Conservation (phyloP, 768 basidiomycete genomes). For the Podaxis sp. region DNA sequence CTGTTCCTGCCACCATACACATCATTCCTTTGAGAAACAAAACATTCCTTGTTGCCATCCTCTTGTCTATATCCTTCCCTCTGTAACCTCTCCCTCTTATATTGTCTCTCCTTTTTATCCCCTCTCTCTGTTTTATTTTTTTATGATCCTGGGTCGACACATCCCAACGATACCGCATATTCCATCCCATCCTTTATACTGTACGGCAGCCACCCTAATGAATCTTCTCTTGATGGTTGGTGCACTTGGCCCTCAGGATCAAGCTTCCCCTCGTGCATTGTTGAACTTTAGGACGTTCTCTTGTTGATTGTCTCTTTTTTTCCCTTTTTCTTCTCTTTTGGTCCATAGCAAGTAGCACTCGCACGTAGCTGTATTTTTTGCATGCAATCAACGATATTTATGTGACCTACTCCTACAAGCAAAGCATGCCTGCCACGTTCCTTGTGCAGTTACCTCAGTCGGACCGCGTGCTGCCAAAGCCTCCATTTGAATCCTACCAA, state of each 20-base stretch:
- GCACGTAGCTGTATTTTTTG: background rate
- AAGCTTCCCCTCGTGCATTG: background rate
- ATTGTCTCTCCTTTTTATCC: conserved; percentile 8
- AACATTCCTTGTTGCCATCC: conserved; percentile 2
- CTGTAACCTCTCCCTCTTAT: conserved; percentile 2
- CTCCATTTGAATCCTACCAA: no score
- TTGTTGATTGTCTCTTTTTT: background rate
- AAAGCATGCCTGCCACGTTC: background rate
- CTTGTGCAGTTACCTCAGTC: background rate
- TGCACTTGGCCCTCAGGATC: background rate
- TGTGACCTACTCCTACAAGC: background rate
- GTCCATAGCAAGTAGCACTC: conserved; percentile 5
- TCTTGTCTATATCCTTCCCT: background rate
- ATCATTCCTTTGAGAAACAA: background rate
- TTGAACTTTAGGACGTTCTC: background rate
- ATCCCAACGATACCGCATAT: background rate
- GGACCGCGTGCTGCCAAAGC: background rate
- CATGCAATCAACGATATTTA: conserved; percentile 4
- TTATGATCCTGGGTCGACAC: background rate
- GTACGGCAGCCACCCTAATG: background rate
- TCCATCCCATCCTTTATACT: background rate
- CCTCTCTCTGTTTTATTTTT: conserved; percentile 10
- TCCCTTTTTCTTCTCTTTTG: conserved; percentile 6
- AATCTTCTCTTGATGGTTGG: background rate
- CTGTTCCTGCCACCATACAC: background rate